Base-by-base conservation (phyloP, 2,329 filamentous ascomycete species). In the Stachybotrys chartarum region DNA sequence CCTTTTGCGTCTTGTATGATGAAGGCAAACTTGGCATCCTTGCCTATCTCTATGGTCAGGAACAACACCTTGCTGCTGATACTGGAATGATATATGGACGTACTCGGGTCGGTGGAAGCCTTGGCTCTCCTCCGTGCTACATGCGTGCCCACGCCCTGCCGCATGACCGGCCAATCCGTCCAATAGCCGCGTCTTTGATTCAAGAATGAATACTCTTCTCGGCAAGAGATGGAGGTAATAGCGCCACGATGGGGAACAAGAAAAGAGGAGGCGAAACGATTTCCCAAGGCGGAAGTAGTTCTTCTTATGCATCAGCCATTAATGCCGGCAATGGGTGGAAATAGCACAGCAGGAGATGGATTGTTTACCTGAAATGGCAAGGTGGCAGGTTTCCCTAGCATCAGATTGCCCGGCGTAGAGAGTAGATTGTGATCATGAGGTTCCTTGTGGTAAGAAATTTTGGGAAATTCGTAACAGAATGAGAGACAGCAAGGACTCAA, bases 1-100 rank as follows among this genome's bases (percentile, higher is more conserved):
- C 65, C 66, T 5, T 55, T 54, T 0, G 58, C 46, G 12, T 60
- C 66, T 11, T 62, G 60, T 8, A 58, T 55, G n/a, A 69, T 59
- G 30, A 69, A 69, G 44, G 62, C 61, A n/a, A 69, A 68, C 2
- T 54, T 55, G 7, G 61, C 65, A 12, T 54, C 63, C 64, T 24
- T 24, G 24, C 24, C 24, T 24, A 24, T 24, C 4, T 24, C 2
- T 24, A 24, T 24, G 24, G 24, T 24, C 24, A 24, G 24, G 24
- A 24, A 24, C 24, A 24, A 24, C 24, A 24, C 24, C 24, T 24
- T 24, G 24, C 24, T 24, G 24, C 24, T 3, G 24, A 4, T 24
- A 24, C 24, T 24, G 24, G 24, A 24, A 24, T 24, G 4, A 24
- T 24, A 24, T 24, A 24, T 24, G 24, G 24, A 24, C 24, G 24